phyloP scores from a whole-genome alignment of 2,329 filamentous ascomycete species.

The Neospermospora avenae region DNA sequence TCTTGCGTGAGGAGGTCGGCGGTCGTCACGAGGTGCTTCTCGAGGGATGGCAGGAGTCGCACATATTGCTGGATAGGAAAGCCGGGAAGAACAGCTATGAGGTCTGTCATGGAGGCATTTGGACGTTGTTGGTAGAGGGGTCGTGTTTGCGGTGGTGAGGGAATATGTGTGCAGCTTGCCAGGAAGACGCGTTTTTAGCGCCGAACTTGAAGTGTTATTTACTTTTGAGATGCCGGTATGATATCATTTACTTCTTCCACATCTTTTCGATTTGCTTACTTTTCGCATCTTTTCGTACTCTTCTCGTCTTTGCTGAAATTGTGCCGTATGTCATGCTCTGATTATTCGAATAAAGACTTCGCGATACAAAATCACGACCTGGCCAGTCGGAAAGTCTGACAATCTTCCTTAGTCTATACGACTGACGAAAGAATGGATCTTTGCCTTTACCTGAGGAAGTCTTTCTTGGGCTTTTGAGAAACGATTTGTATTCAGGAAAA shows the following conservation, averaged over 20 bases:
- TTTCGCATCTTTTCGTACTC: too few relatives aligned
- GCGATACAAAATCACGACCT: too few relatives aligned
- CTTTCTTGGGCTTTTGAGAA: too few relatives aligned
- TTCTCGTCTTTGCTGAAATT: too few relatives aligned
- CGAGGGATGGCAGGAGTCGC: slow-evolving; percentile 74
- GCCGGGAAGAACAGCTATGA: slow-evolving; percentile 75
- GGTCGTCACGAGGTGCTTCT: slow-evolving; percentile 72
- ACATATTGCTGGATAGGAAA: slow-evolving; percentile 70
- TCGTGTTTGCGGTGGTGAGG: slow-evolving; percentile 4
- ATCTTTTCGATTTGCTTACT: not conserved
- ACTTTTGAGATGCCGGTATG: not conserved
- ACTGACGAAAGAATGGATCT: too few relatives aligned
- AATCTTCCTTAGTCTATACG: too few relatives aligned
- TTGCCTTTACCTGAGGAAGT: too few relatives aligned
- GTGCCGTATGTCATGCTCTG: too few relatives aligned
- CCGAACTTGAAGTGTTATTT: not conserved
- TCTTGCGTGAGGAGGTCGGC: slow-evolving; percentile 85
- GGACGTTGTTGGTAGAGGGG: slow-evolving; percentile 4
- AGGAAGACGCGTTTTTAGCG: slow-evolving; percentile 1
- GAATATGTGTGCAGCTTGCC: not conserved
- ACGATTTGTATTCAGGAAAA: too few relatives aligned
- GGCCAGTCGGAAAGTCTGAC: too few relatives aligned
- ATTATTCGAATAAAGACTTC: too few relatives aligned
- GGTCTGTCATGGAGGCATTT: slow-evolving; percentile 70
- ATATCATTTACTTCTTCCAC: not conserved